Base-by-base conservation (phyloP, 2,329 filamentous ascomycete genomes). In the Fusarium sp. region DNA sequence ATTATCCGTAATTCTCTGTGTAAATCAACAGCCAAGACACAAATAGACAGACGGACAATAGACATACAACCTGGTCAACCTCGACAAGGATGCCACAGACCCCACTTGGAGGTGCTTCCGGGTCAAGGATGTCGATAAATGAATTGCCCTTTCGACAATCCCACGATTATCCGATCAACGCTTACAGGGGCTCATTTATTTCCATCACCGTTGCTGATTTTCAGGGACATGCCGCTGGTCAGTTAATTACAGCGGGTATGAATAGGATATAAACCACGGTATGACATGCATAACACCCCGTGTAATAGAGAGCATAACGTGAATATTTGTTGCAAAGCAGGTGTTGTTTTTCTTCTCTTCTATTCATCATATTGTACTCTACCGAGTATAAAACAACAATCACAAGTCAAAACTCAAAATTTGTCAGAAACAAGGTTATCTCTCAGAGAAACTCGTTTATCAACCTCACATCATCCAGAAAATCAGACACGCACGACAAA, bases 111-210 rank as follows among this genome's bases (percentile, higher is more conserved):
- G 50, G 51, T 46, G 48, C 41, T n/a, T n/a, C 17, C 15, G 10
- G 43, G 20, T 65, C 65, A 37, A 55, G 66, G 53, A 62, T 70
- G 49, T 52, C 47, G 33, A 62, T 41, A 68, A 68, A 65, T 59
- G 56, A 35, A 54, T 26, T 13, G 17, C 53, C 33, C 45, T 70
- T 67, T 65, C 33, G 55, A 65, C 45, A 56, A 62, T 52, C 57
- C 35, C 45, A 70, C 62, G 57, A 46, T 55, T 66, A 58, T 62
- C 48, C 48, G 49, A 59, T 63, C 40, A 50, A 46, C 49, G 43
- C 52, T 55, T 56, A 51, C 48, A 33, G 15, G 59, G 59, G 32
- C 62, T 45, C 56, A 52, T 52, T 41, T 45, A 30, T 30, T 30
- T 30, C 28, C 28, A 30, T 51, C 32, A 37, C 47, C 17, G 20